Conservation (phyloP, 2,329 filamentous ascomycete species). For the Fusarium sacchari region DNA sequence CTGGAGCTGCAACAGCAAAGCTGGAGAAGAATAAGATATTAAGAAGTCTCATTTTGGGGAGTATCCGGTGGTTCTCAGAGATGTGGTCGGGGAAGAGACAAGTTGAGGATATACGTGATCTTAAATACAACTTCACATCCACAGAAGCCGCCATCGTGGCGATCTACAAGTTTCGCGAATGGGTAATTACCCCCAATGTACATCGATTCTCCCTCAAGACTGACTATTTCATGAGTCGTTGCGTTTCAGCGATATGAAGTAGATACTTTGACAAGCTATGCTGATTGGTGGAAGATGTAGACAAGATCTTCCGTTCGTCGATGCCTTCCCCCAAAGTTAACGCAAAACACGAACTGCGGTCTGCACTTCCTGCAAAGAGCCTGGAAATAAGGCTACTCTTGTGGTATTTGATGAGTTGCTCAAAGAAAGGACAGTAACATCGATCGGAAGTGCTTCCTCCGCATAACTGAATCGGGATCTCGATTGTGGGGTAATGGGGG, state of each 20-base stretch:
- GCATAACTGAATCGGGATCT: not conserved
- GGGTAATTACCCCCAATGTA: not conserved
- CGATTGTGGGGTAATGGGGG: not conserved
- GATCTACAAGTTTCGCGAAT: fast-evolving
- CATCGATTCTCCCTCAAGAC: not conserved
- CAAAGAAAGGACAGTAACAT: not conserved
- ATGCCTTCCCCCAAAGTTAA: not conserved
- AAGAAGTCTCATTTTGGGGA: slow-evolving; percentile 8
- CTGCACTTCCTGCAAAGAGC: not conserved
- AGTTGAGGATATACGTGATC: not conserved
- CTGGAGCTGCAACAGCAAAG: slow-evolving; percentile 10
- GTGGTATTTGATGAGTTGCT: not conserved
- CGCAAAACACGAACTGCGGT: not conserved
- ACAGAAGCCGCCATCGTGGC: fast-evolving
- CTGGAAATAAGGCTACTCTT: not conserved
- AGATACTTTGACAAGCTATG: fast-evolving
- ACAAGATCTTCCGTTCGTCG: not conserved
- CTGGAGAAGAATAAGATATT: not conserved
- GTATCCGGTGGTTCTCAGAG: fast-evolving
- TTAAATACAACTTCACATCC: not conserved
- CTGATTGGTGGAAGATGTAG: slow-evolving; percentile 3
- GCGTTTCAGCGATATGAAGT: not conserved
- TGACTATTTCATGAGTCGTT: no score
- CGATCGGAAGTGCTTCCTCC: not conserved
- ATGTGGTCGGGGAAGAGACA: no score